Evolutionary conservation across 441 rosid species (phyloP), one percentile per base, ranked within the genome.

Genomic region (Populus hybrid): DNA sequence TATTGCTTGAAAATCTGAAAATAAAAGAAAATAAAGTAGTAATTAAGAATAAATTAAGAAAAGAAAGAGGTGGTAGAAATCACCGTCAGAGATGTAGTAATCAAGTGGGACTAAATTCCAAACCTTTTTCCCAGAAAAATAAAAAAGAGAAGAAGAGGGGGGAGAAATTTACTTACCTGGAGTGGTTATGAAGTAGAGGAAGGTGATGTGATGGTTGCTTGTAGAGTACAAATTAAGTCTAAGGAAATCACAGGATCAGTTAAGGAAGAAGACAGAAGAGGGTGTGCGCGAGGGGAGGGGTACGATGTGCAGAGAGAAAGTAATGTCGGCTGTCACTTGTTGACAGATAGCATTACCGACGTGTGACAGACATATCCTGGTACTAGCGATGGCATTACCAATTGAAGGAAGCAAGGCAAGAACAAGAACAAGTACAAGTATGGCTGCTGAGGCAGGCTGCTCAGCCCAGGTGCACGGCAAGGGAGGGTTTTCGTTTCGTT

Each of bases 271-370:
- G 71, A 21, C 67, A 50, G 66, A 20, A 32, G 40, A 59, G 28
- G 63, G 67, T 70, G 64, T 73, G 50, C 74, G 75, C 40, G 71
- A 40, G 53, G 68, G 72, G 74, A 14, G 18, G 34, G 68, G 70
- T 77, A 72, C 75, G 75, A 65, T 61, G 28, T 24, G 46, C 40
- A 50, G 69, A 59, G 67, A 5, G 38, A 38, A 67, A 79, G 77
- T 50, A 65, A 70, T 79, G 82, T 79, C 82, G 71, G 78, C 38
- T 79, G 64, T 78, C 81, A 38, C 77, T 59, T 73, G 8, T n/a
- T 14, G 57, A 50, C 57, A 46, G 53, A 46, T 46, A 46, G 53
- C 53, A 46, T 46, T 46, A 46, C 53, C 53, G 32, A 10, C 28
- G 28, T 65, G 28, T 21, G 26, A 21, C 68, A 23, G 26, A 23